Evolutionary conservation across 2,329 filamentous ascomycete species (phyloP), one percentile per base, ranked within the genome.

Genomic region (Fusarium subglutinans): DNA sequence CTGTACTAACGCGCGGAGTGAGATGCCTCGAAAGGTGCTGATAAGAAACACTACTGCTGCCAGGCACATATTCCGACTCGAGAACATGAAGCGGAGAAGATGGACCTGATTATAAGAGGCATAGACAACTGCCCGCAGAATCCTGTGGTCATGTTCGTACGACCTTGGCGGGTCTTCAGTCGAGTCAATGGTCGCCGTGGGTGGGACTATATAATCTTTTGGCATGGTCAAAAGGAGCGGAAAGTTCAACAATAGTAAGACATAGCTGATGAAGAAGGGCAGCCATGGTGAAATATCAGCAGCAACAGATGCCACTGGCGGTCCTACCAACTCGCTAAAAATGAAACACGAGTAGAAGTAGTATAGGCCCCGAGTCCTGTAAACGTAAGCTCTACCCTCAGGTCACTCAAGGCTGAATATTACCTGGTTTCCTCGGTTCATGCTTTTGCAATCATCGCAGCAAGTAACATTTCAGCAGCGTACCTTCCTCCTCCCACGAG

Each of bases 181-280:
- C 0, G 18, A 22, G 10, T 28, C 5, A 22, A 22, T 13, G 2
- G 20, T 6, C 18, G 6, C 14, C 6, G 8, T 3, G 2, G 14
- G 15, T 18, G 10, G 3, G 8, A 7, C 5, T 28, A 17, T 22
- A 17, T 13, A 11, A n/a, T n/a, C 10, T 8, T 18, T 38, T 26
- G 14, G 24, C 14, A 54, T 18, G 2, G 1, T 6, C 11, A 17
- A 17, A 9, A 40, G 24, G 14, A 40, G 35, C 2, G 20, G 20
- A 18, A 26, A 28, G 10, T 8, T n/a, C 7, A 28, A 9, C 1
- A 54, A 40, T 18, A 28, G 10, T 3, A 40, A 54, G 20, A 13
- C 4, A 13, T 28, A 40, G 14, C 20, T n/a, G 3, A 40, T 10
- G 20, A 28, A 3, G 14, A 14, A 54, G 20, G 10, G 20, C 14